Percentiles rank a stretch among this genome's conserved stretches.
These are phyloP conservation scores for Canariomyces notabilis DNA, from an alignment of 2,329 filamentous ascomycete species.

Conservation along the genomic window DNA sequence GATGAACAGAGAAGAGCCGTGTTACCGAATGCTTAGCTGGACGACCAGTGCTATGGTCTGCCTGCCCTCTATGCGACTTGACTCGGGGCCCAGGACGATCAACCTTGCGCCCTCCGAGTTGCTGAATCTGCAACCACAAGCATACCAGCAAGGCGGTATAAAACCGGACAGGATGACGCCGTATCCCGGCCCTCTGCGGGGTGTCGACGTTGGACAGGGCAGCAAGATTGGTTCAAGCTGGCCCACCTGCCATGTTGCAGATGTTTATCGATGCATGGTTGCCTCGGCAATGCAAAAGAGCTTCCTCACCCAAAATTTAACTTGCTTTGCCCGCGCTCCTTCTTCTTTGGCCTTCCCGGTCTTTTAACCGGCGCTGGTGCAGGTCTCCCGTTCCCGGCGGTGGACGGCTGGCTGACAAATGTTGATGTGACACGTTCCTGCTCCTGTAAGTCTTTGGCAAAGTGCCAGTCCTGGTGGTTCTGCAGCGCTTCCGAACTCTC, in stretches of 20 bases:
- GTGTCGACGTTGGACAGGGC: neutral
- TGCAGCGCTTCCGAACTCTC: constrained; percentile 53
- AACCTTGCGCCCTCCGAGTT: neutral
- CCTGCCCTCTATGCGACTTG: neutral
- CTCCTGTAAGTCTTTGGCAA: constrained; percentile 76
- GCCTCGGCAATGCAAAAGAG: constrained; percentile 13
- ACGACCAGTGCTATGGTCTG: neutral
- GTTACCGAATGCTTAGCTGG: neutral
- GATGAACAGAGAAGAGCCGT: no score
- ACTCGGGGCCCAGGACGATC: neutral
- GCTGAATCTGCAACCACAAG: neutral
- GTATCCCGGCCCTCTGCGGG: neutral
- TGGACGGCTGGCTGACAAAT: constrained; percentile 37
- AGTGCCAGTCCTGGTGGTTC: constrained; percentile 91
- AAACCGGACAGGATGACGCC: neutral
- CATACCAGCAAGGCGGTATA: neutral
- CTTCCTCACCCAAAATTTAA: constrained; percentile 52
- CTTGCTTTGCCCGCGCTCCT: constrained; percentile 56
- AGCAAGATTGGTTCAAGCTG: no score
- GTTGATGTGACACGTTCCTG: constrained; percentile 51
- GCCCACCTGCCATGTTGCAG: constrained; percentile 6
- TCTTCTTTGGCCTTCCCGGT: constrained; percentile 34
- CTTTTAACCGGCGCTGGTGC: constrained; percentile 38
- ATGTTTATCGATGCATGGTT: constrained; percentile 15
- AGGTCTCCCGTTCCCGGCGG: constrained; percentile 26